phyloP scores from a whole-genome alignment of 176 grass and related monocot species.

The Paspalum vaginatum region DNA sequence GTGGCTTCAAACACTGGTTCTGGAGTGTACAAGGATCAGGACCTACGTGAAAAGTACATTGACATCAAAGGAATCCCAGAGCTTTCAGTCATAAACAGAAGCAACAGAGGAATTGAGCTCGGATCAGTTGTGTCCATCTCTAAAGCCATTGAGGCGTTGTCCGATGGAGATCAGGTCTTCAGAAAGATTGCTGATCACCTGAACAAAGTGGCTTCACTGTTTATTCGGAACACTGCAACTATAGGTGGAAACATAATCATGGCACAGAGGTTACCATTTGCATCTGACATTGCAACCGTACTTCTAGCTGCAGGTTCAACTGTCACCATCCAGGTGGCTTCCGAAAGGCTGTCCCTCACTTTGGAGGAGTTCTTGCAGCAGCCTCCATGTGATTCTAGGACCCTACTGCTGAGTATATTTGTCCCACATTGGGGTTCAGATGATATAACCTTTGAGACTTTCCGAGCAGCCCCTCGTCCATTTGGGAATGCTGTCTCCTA shows the following conservation, averaged over 20 bases:
- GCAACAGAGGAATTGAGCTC: slow-evolving; percentile 57
- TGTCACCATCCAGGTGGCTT: slow-evolving; percentile 50
- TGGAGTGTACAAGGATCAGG: slow-evolving; percentile 77
- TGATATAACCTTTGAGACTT: slow-evolving; percentile 70
- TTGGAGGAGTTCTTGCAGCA: slow-evolving; percentile 80
- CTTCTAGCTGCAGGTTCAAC: slow-evolving; percentile 64
- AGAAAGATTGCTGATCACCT: slow-evolving; percentile 71
- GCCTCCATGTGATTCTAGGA: slow-evolving; percentile 60
- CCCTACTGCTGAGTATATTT: slow-evolving; percentile 64
- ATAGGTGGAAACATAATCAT: slow-evolving; percentile 87
- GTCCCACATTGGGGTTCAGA: slow-evolving; percentile 63
- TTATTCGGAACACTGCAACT: slow-evolving; percentile 74
- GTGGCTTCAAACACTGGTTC: slow-evolving; percentile 76
- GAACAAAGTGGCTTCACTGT: slow-evolving; percentile 67
- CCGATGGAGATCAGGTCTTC: slow-evolving; percentile 46
- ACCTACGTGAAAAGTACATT: slow-evolving; percentile 65
- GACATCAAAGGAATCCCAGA: slow-evolving; percentile 75
- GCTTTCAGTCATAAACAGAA: slow-evolving; percentile 55
- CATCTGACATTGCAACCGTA: slow-evolving; percentile 71
- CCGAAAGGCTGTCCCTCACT: slow-evolving; percentile 49
- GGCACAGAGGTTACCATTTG: slow-evolving; percentile 68
- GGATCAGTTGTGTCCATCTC: slow-evolving; percentile 77
- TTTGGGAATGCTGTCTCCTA: slow-evolving; percentile 84
- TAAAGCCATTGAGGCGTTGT: slow-evolving; percentile 65
- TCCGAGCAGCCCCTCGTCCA: slow-evolving; percentile 74